A percentile compares a stretch with the other conserved stretches of the same genome.
These are phyloP conservation scores for Aegilops sharonensis DNA, from an alignment of 176 grass and related monocot species.

Conservation along the genomic window DNA sequence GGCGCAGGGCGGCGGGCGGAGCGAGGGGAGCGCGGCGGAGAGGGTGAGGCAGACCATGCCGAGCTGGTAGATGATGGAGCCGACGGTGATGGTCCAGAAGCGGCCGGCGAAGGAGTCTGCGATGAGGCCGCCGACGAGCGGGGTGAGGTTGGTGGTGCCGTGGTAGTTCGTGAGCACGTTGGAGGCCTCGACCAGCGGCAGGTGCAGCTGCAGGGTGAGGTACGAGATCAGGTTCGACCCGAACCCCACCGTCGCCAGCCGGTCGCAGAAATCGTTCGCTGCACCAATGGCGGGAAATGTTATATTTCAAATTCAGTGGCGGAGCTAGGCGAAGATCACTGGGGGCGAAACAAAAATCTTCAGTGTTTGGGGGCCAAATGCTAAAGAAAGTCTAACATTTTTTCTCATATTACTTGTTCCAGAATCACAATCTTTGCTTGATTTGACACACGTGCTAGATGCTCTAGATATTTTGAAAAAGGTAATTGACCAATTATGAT, in stretches of 20 bases:
- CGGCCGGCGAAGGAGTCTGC: conserved; percentile 86
- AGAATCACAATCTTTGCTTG: background rate
- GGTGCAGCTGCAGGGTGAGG: conserved; percentile 70
- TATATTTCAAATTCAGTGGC: background rate
- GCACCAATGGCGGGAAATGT: conserved; percentile 6
- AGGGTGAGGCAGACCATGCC: conserved; percentile 83
- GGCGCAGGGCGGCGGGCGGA: conserved; percentile 48
- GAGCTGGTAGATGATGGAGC: conserved; percentile 78
- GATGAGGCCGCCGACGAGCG: conserved; percentile 68
- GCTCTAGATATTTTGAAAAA: background rate
- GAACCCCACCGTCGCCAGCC: conserved; percentile 66
- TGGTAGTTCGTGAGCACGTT: conserved; percentile 65
- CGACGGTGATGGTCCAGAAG: conserved; percentile 71
- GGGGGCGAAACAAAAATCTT: too few species aligned
- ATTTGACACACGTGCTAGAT: background rate
- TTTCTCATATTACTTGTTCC: background rate
- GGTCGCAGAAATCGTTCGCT: conserved; percentile 80
- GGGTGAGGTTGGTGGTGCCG: conserved; percentile 70
- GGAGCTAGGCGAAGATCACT: too few species aligned
- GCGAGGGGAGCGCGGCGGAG: conserved; percentile 49
- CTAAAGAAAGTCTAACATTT: background rate
- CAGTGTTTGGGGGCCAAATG: too few species aligned
- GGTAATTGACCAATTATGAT: background rate
- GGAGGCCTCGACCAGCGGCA: conserved; percentile 71
- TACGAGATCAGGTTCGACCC: conserved; percentile 83